These are phyloP conservation scores for Scleroderma bovista DNA, from an alignment of 768 basidiomycete genomes.

Conservation along the genomic window DNA sequence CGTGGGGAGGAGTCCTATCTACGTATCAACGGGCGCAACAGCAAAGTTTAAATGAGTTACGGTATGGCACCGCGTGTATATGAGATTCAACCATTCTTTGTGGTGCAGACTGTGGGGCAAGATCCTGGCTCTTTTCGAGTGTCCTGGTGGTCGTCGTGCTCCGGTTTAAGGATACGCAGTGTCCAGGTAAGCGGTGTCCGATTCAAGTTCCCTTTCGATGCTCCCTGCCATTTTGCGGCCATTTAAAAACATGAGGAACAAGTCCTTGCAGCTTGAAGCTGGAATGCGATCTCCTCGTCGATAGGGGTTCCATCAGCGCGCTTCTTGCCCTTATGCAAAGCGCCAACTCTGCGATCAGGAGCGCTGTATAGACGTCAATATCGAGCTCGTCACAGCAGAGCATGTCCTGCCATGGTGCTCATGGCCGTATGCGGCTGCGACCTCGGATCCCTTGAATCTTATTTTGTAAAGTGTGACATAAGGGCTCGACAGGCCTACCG, in stretches of 20 bases:
- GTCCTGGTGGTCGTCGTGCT: conserved; percentile 38
- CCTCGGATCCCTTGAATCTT: too few relatives aligned
- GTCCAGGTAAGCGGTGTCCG: conserved; percentile 29
- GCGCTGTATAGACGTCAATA: conserved; percentile 32
- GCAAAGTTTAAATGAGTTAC: not conserved
- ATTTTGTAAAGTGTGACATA: not conserved
- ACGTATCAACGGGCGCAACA: not conserved
- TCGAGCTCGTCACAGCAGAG: conserved; percentile 1
- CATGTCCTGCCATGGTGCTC: not conserved
- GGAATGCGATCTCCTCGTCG: conserved; percentile 44
- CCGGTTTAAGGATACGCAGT: conserved; percentile 32
- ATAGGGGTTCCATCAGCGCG: conserved; percentile 25
- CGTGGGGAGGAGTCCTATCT: conserved; percentile 1
- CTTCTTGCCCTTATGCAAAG: conserved; percentile 38
- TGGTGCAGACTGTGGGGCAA: conserved; percentile 13
- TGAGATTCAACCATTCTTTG: conserved; percentile 11
- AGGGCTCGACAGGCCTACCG: not conserved
- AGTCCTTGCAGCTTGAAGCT: conserved; percentile 32
- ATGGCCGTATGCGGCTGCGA: not conserved
- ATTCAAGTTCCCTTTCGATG: conserved; percentile 36
- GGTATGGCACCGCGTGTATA: not conserved
- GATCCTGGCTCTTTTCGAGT: conserved; percentile 23
- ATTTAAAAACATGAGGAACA: conserved; percentile 24
- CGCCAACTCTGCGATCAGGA: conserved; percentile 36
- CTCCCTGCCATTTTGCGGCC: conserved; percentile 40